These are phyloP conservation scores for Vaccinium corymbosum DNA, from an alignment of 148 eudicot genomes.

Conservation along the genomic window DNA sequence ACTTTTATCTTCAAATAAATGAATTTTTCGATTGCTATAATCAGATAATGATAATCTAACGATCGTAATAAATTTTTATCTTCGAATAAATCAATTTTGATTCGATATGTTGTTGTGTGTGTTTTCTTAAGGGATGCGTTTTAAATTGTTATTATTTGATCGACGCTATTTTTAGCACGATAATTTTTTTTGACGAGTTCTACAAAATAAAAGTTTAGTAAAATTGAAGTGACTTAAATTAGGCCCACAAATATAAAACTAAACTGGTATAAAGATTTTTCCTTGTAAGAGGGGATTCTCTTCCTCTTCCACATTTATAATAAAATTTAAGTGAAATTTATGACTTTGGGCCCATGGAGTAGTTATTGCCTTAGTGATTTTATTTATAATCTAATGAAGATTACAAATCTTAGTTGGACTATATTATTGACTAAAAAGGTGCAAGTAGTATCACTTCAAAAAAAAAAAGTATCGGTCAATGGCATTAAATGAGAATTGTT, in stretches of 20 bases:
- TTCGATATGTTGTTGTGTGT: background rate
- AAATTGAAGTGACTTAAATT: background rate
- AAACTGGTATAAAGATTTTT: background rate
- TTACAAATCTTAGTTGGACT: no score
- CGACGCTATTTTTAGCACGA: background rate
- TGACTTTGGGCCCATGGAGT: background rate
- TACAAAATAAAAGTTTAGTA: background rate
- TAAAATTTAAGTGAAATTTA: background rate
- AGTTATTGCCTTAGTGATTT: background rate
- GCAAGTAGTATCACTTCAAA: no score
- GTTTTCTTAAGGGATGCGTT: background rate
- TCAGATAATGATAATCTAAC: no score
- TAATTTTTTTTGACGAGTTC: background rate
- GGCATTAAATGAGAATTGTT: no score
- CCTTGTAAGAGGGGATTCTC: background rate
- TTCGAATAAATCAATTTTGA: background rate
- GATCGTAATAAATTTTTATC: background rate
- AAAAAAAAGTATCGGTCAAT: no score
- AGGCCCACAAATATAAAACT: background rate
- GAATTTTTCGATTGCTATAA: background rate
- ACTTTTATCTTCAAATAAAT: background rate
- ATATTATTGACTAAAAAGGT: no score
- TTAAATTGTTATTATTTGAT: background rate
- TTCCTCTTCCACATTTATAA: background rate
- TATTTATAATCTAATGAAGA: no score